These are phyloP conservation scores for Daldinia vernicosa DNA, from an alignment of 495 filamentous ascomycete species.

Conservation along the genomic window DNA sequence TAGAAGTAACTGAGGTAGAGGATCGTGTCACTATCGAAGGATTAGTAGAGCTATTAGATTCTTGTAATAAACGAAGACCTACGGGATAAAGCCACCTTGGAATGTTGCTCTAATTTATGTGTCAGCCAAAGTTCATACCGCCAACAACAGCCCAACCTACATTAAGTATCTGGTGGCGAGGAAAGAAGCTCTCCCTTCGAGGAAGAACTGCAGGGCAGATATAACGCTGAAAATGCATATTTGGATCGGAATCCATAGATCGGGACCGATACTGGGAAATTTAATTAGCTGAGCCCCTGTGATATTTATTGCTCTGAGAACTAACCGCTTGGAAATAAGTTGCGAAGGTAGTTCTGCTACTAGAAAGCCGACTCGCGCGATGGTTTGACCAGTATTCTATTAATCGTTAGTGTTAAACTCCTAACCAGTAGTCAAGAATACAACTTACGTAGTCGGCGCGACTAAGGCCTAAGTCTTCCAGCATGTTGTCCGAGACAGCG, in stretches of 20 bases:
- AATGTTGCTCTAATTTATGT: constrained; percentile 54
- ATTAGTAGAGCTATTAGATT: constrained; percentile 1
- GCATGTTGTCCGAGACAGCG: constrained; percentile 50
- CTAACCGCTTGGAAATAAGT: constrained; percentile 70
- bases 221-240: constrained; percentile 82
- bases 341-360: constrained; percentile 80
- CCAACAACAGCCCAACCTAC: constrained; percentile 47
- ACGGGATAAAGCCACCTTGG: constrained; percentile 75
- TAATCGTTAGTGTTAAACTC: background rate
- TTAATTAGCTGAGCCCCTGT: background rate
- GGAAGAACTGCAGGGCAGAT: constrained; percentile 71
- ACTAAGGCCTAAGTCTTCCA: constrained; percentile 45
- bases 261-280: constrained; percentile 63
- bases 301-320: background rate
- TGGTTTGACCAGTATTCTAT: constrained; percentile 79
- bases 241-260: constrained; percentile 85
- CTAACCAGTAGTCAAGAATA: background rate
- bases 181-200: constrained; percentile 69
- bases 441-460: constrained; percentile 37
- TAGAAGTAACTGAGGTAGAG: constrained; percentile 42
- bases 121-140: constrained; percentile 11
- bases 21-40: constrained; percentile 31
- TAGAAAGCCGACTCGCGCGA: constrained; percentile 74
- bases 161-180: constrained; percentile 70
- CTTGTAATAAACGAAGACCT: constrained; percentile 10